A percentile compares a stretch with the other conserved stretches of the same genome.
Evolutionary conservation across 2,329 filamentous ascomycete genomes (phyloP).

Genomic region (Xylariaceae sp.): DNA sequence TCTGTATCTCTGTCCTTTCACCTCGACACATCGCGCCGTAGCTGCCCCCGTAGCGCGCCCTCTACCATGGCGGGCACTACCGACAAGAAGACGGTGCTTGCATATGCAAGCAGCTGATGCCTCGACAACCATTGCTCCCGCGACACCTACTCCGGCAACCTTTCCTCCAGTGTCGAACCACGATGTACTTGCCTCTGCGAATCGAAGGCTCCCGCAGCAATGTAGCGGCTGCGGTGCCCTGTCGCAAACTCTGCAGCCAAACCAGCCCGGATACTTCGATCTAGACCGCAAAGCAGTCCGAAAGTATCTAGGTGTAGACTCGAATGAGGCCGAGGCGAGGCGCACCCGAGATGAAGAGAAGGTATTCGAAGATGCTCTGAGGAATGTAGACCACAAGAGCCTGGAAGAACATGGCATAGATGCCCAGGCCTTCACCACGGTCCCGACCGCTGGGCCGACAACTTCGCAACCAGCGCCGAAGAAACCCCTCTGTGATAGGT

Average conservation of each 20-base stretch:
- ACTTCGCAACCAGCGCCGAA: constrained; percentile 19
- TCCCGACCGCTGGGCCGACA: constrained; percentile 15
- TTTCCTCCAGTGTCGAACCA: constrained; percentile 1
- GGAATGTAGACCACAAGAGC: constrained; percentile 31
- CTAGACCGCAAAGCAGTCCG: constrained; percentile 42
- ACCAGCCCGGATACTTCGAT: constrained; percentile 51
- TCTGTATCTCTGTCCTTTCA: constrained; percentile 38
- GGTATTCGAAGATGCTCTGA: constrained; percentile 39
- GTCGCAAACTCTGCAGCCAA: constrained; percentile 45
- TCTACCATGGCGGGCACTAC: constrained; percentile 16
- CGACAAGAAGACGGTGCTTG: constrained; percentile 22
- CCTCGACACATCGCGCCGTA: constrained; percentile 5
- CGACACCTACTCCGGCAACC: constrained; percentile 2
- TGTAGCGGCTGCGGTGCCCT: constrained; percentile 61
- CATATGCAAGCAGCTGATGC: constrained; percentile 18
- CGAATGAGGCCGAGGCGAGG: constrained; percentile 19
- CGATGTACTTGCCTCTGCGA: not conserved
- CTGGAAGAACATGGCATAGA: constrained; percentile 41
- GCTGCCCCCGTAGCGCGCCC: constrained; percentile 5
- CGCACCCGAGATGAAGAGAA: constrained; percentile 32
- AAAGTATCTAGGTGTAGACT: constrained; percentile 39
- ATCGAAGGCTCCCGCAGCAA: constrained; percentile 41
- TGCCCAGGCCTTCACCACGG: constrained; percentile 28
- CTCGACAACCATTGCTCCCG: no score
- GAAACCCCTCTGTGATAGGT: constrained; percentile 73